phyloP scores from a whole-genome alignment of 768 basidiomycete species.

The Lactarius vividus region DNA sequence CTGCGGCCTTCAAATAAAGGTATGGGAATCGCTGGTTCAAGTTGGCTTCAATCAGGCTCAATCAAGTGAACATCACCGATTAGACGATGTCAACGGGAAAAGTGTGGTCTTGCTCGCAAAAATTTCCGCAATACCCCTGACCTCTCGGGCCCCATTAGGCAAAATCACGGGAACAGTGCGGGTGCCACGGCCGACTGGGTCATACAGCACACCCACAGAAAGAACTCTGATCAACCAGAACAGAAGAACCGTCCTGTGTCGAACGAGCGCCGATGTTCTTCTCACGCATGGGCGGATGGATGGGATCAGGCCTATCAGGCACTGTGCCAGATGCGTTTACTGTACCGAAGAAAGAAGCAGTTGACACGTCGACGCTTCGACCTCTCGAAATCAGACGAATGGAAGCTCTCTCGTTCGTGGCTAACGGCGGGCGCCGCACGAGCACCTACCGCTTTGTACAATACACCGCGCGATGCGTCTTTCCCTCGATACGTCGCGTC shows the following conservation, averaged over 20 bases:
- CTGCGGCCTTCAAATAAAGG: not conserved
- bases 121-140: not conserved
- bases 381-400: slow-evolving; percentile 1
- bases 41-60: not conserved
- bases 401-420: not conserved
- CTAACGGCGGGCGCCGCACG: not conserved
- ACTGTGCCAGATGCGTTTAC: not conserved
- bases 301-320: slow-evolving; percentile 14
- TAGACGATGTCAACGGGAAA: not conserved
- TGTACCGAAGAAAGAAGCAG: not conserved
- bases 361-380: slow-evolving; percentile 5
- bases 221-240: not conserved
- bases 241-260: not conserved
- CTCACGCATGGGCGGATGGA: not conserved
- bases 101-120: not conserved
- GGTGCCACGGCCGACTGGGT: not conserved
- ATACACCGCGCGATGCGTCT: not conserved
- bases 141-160: not conserved
- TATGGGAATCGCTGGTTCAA: not conserved
- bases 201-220: not conserved
- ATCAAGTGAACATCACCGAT: not conserved
- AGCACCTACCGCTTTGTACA: not conserved
- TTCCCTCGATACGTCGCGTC: not conserved
- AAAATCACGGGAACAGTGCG: not conserved
- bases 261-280: not conserved